A percentile compares a stretch with the other conserved stretches of the same genome.
Evolutionary conservation across 257 asterid species (phyloP).

Genomic region (Solanum habrochaites): DNA sequence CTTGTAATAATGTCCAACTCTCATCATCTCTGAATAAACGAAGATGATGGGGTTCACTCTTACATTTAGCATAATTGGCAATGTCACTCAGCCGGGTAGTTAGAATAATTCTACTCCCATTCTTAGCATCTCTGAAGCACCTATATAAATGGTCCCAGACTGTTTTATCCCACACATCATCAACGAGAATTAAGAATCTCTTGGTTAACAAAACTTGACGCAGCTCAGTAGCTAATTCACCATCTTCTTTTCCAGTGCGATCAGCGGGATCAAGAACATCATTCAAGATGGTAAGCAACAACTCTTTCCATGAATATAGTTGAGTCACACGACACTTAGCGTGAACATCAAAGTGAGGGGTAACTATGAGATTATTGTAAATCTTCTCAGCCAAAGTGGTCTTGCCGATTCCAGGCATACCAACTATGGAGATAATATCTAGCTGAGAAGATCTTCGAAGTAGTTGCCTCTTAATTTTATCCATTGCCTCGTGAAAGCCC

Average conservation of each 20-base stretch:
- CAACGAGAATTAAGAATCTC: neutral
- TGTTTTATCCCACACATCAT: neutral
- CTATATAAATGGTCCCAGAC: neutral
- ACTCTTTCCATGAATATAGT: neutral
- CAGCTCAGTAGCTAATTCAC: neutral
- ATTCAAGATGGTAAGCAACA: neutral
- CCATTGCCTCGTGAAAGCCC: neutral
- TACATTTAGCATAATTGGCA: neutral
- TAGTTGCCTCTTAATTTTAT: neutral
- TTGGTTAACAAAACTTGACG: neutral
- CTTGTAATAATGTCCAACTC: neutral
- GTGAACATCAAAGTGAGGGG: neutral
- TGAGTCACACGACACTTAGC: neutral
- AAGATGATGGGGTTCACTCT: neutral
- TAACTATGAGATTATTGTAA: neutral
- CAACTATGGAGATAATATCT: neutral
- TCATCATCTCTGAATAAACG: neutral
- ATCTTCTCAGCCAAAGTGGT: neutral
- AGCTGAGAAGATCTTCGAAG: neutral
- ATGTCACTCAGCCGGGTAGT: neutral
- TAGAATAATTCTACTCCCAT: neutral
- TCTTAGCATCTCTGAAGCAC: neutral
- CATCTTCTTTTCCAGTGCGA: neutral
- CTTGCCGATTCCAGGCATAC: constrained; percentile 1
- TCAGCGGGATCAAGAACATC: neutral